Percentiles rank a stretch among this genome's conserved stretches.
phyloP scores from a whole-genome alignment of 2,329 filamentous ascomycete species.

The Aureobasidium namibiae region DNA sequence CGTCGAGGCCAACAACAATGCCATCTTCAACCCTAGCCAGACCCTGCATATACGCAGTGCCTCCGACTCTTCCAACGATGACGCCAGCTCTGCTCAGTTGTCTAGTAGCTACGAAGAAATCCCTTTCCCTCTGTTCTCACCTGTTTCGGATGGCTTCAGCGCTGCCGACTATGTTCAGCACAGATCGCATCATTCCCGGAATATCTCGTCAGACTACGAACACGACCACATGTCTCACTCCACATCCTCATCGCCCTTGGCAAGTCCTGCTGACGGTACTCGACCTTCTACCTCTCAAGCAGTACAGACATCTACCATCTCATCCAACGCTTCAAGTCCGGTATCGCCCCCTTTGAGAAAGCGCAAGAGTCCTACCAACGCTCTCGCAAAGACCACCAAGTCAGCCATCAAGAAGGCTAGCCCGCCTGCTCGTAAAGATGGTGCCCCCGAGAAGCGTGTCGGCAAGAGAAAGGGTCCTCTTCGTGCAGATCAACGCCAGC shows the following conservation, averaged over 20 bases:
- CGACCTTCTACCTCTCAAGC: constrained; percentile 23
- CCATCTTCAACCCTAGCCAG: constrained; percentile 87
- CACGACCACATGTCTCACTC: constrained; percentile 26
- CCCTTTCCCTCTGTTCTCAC: constrained; percentile 69
- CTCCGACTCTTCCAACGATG: constrained; percentile 70
- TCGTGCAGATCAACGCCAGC: constrained; percentile 86
- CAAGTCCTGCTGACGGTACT: constrained; percentile 22
- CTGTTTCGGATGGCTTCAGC: constrained; percentile 61
- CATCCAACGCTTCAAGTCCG: constrained; percentile 47
- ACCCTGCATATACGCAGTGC: constrained; percentile 80
- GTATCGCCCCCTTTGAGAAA: constrained; percentile 56
- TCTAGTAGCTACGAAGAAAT: constrained; percentile 79
- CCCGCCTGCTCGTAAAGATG: constrained; percentile 68
- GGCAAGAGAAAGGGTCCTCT: constrained; percentile 84
- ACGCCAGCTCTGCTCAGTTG: constrained; percentile 49
- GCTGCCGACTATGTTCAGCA: constrained; percentile 48
- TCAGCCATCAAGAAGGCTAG: constrained; percentile 67
- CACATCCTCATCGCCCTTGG: constrained; percentile 18
- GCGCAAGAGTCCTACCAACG: constrained; percentile 48
- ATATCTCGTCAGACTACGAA: constrained; percentile 18
- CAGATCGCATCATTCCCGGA: constrained; percentile 21
- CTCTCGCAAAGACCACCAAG: constrained; percentile 62
- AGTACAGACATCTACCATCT: constrained; percentile 47
- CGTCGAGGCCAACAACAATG: constrained; percentile 43
- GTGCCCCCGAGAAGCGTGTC: constrained; percentile 75